Base-by-base conservation (phyloP, 2,329 filamentous ascomycete species). In the Ascosphaera aggregata region DNA sequence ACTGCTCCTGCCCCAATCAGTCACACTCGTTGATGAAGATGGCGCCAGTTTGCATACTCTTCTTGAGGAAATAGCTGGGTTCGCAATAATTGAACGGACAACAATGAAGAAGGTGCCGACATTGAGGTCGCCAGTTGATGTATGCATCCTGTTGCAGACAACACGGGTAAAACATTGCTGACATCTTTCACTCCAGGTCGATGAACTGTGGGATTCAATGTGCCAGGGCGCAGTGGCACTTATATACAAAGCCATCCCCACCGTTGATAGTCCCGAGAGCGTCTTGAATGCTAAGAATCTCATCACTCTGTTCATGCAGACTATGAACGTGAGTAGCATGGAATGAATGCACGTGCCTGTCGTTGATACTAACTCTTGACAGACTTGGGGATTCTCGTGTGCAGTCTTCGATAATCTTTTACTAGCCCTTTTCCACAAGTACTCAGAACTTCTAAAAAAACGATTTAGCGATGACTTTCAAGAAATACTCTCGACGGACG, bases 191-290 rank as follows among this genome's bases (percentile, higher is more conserved):
- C 18, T 41, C 18, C 43, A 85, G 79, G 74, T 94, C n/a, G 89
- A 98, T 51, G 89, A 95, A 57, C 63, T 98, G 2, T 98, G 89
- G 89, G 86, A 95, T 50, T 94, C 85, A 0, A 89, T 95, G 80
- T 95, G 86, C 52, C 80, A 85, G 50, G 75, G 77, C 35, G 77
- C 81, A 0, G 82, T 95, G 46, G 69, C 67, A 7, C 64, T 95
- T 37, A 91, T 92, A 44, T 75, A 76, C 1, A 80, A 76, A 47
- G 77, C 81, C 0, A 62, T 98, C 3, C 68, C 71, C 38, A 72
- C 75, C 32, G 72, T 98, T n/a, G 74, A 73, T 42, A 89, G 91
- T 52, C 84, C 89, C 9, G 85, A 95, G 52, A 71, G 79, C 19
- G 63, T 98, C 27, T 64, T 95, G n/a, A 92, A 89, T 54, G 85